Conservation (phyloP, 2,329 filamentous ascomycete genomes). For the Curvularia spicifera region DNA sequence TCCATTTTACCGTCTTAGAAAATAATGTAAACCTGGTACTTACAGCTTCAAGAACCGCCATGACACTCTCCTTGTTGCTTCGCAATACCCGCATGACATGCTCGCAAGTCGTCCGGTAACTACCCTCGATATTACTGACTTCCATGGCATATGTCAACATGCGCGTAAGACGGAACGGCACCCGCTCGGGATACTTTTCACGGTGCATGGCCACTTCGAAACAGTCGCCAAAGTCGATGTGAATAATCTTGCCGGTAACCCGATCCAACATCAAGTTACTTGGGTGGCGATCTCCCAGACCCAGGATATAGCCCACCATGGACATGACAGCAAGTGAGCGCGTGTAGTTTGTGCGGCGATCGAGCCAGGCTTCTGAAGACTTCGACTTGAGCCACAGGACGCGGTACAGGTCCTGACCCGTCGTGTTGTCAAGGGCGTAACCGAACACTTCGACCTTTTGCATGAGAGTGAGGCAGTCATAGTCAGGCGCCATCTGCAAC, state of each 20-base stretch:
- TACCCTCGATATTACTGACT: slow-evolving; percentile 98
- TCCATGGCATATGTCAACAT: slow-evolving; percentile 99
- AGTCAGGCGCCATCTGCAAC: slow-evolving; percentile 99
- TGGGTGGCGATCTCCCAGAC: slow-evolving; percentile 93
- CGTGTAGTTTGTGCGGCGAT: slow-evolving; percentile 97
- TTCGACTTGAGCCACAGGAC: slow-evolving; percentile 99
- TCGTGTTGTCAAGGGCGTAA: slow-evolving; percentile 98
- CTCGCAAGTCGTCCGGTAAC: slow-evolving; percentile 97
- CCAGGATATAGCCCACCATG: slow-evolving; percentile 99
- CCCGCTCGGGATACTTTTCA: slow-evolving; percentile 96
- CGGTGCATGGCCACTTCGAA: slow-evolving; percentile 99
- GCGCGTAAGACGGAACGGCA: slow-evolving; percentile 95
- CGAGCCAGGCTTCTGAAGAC: slow-evolving; percentile 96
- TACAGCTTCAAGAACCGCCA: slow-evolving; percentile 97
- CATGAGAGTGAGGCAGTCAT: slow-evolving; percentile 98
- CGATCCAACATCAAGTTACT: slow-evolving; percentile 98
- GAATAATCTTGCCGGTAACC: slow-evolving; percentile 93
- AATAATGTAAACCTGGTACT: slow-evolving; percentile 48
- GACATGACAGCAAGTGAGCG: slow-evolving; percentile 98
- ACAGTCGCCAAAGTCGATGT: slow-evolving; percentile 99
- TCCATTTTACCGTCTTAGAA: background rate
- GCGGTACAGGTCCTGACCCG: slow-evolving; percentile 95
- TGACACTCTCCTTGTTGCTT: slow-evolving; percentile 97
- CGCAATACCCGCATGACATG: slow-evolving; percentile 96
- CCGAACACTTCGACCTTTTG: slow-evolving; percentile 99